phyloP scores from a whole-genome alignment of 805 yeast genomes.

The Sungouiozyma ichnusensis region DNA sequence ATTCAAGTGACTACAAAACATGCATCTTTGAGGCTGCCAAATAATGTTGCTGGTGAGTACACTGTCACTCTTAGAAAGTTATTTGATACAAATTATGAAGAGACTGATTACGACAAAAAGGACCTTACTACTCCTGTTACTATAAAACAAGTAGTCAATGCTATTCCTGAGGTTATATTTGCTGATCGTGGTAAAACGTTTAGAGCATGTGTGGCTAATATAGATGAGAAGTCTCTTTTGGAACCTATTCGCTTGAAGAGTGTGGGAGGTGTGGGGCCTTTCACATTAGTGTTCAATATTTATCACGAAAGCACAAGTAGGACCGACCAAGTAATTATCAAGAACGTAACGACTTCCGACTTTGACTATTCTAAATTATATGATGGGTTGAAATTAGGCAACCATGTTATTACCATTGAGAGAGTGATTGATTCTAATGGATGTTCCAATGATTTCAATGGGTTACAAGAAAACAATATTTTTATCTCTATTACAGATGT shows the following conservation, averaged over 20 bases:
- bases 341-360: slow-evolving; percentile 31
- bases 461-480: slow-evolving; percentile 30
- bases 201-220: slow-evolving; percentile 39
- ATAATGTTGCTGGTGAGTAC: slow-evolving; percentile 48
- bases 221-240: slow-evolving; percentile 22
- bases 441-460: slow-evolving; percentile 42
- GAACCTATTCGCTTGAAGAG: slow-evolving; percentile 48
- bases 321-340: slow-evolving; percentile 36
- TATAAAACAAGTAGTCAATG: slow-evolving; percentile 43
- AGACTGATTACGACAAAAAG: slow-evolving; percentile 22
- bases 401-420: slow-evolving; percentile 48
- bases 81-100: slow-evolving; percentile 53
- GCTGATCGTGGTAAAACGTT: slow-evolving; percentile 36
- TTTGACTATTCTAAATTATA: slow-evolving; percentile 37
- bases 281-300: slow-evolving; percentile 44
- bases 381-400: slow-evolving; percentile 54
- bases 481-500: slow-evolving; percentile 61
- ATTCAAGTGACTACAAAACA: slow-evolving; percentile 43
- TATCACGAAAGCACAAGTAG: slow-evolving; percentile 51
- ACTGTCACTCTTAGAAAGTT: slow-evolving; percentile 50
- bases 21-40: slow-evolving; percentile 37
- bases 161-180: slow-evolving; percentile 53
- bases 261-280: slow-evolving; percentile 49
- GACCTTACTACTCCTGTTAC: slow-evolving; percentile 13
- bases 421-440: slow-evolving; percentile 60